A percentile compares a stretch with the other conserved stretches of the same genome.
Evolutionary conservation across 305 asterid species (phyloP).

Genomic region (Solanum hybrid): DNA sequence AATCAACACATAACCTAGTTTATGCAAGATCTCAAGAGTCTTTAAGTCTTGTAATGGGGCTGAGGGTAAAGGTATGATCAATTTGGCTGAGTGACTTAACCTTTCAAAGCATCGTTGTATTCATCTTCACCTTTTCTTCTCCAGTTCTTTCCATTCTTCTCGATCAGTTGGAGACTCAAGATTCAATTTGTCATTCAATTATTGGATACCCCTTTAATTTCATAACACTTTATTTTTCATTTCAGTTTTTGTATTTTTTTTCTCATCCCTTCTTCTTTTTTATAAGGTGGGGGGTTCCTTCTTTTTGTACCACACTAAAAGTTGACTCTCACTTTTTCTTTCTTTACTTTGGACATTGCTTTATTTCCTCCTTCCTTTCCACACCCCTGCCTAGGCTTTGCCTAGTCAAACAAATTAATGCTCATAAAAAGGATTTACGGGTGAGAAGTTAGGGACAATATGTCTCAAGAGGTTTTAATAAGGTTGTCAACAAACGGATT

Average conservation of each 20-base stretch:
- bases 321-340: background rate
- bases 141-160: background rate
- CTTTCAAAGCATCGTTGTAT: background rate
- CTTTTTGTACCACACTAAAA: background rate
- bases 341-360: background rate
- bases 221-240: too few species aligned
- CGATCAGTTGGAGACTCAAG: background rate
- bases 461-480: background rate
- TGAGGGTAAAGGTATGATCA: background rate
- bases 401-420: background rate
- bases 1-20: background rate
- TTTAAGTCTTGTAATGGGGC: background rate
- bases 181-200: background rate
- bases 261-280: too few species aligned
- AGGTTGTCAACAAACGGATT: background rate
- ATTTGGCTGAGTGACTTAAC: background rate
- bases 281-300: background rate
- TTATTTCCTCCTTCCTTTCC: background rate
- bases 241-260: too few species aligned
- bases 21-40: background rate
- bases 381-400: background rate
- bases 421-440: background rate
- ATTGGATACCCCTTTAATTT: background rate
- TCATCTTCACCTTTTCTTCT: background rate
- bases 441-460: background rate